Base-by-base conservation (phyloP, 2,329 filamentous ascomycete species). In the Penicillium sp. region DNA sequence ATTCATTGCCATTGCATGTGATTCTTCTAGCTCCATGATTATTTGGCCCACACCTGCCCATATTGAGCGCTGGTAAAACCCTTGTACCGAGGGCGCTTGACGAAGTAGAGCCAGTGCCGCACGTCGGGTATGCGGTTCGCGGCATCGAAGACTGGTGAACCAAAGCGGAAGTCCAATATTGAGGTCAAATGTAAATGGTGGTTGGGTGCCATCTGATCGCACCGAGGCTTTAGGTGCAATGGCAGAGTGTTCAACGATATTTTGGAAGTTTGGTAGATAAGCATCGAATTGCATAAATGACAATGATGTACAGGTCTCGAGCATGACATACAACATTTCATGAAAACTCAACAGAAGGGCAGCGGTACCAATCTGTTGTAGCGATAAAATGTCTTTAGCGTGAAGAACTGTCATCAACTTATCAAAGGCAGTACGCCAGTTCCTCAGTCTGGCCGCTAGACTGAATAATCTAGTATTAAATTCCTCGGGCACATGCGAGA, bases 181-280 rank as follows among this genome's bases (percentile, higher is more conserved):
- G 7, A 73, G 51, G 25, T 74, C 72, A 51, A 73, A 73, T 6
- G 70, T 73, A 29, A 70, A 73, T 7, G 67, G 68, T 6, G 68
- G 60, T 38, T 68, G 66, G 1, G 63, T 66, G 12, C 70, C 66
- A 29, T 73, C 67, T 2, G 55, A 23, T 44, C 61, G 59, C 0
- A 49, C 47, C 4, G 63, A 66, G 2, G 55, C 57, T 23, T 64
- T 48, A 0, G 72, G 49, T 4, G 63, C 63, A 35, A 69, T 61
- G n/a, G 57, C 31, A 19, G 61, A 66, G 19, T 71, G 64, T 4
- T 70, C 62, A 17, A 72, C 57, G 8, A 72, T 70, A 6, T 41
- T 63, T 38, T 66, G 67, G 29, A 72, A 72, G 23, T 66, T 68
- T 10, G 44, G 57, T 21, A 65, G 41, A 41, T 66, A 68, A 5